These are phyloP conservation scores for Cerioporus squamosus DNA, from an alignment of 1,284 basidiomycete genomes.

Conservation along the genomic window DNA sequence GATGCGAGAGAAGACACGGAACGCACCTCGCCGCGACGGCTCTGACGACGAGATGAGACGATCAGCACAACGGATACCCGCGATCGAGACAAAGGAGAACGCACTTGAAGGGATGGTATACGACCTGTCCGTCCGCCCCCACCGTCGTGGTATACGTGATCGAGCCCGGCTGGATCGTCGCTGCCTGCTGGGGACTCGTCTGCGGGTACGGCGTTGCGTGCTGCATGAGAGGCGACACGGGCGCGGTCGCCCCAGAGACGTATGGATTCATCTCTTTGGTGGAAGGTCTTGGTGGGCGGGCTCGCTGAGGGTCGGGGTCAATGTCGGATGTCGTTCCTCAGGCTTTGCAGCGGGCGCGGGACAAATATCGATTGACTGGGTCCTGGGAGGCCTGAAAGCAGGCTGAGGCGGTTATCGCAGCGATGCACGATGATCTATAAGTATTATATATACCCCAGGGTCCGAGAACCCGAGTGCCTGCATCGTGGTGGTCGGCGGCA, in stretches of 20 bases:
- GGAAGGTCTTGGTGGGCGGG: background rate
- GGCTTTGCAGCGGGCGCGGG: background rate
- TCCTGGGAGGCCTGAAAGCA: constrained; percentile 4
- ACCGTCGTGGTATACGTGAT: constrained; percentile 71
- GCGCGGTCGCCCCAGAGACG: constrained; percentile 17
- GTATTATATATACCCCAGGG: constrained; percentile 24
- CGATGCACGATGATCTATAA: constrained; percentile 17
- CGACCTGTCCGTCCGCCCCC: constrained; percentile 57
- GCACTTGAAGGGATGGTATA: constrained; percentile 75
- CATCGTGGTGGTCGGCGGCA: constrained; percentile 29
- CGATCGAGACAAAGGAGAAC: constrained; percentile 27
- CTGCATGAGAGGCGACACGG: constrained; percentile 28
- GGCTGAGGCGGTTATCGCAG: constrained; percentile 22
- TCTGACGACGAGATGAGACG: constrained; percentile 38
- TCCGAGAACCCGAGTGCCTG: constrained; percentile 21
- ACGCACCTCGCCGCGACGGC: constrained; percentile 70
- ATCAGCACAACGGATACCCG: constrained; percentile 7
- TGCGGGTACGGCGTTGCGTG: constrained; percentile 19
- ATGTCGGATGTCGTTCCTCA: background rate
- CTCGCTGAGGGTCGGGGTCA: background rate
- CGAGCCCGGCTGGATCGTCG: constrained; percentile 55
- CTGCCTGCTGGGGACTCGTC: constrained; percentile 22
- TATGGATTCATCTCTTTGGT: constrained; percentile 23
- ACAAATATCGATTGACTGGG: constrained; percentile 7
- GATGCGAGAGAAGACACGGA: background rate